Evolutionary conservation across 2,329 filamentous ascomycete genomes (phyloP), one percentile per base, ranked within the genome.

Genomic region (Penicillium sp.): DNA sequence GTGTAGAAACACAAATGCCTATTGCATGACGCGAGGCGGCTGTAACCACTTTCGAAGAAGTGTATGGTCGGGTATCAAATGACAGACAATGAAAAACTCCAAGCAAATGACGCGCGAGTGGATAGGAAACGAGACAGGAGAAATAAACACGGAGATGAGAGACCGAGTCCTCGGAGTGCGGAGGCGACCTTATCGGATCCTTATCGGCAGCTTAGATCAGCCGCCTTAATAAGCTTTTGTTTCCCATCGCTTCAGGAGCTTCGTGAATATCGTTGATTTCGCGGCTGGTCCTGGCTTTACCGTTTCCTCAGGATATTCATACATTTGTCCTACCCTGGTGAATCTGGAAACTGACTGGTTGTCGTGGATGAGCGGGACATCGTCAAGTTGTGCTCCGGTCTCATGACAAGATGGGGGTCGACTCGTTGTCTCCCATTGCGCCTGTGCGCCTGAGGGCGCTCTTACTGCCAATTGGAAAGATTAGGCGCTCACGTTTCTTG

Each of bases 371-470:
- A 23, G 20, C 66, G 63, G 66, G 57, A 63, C 53, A 57, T 58
- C 55, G 57, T 61, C 60, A 60, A 68, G 61, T 60, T 66, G 54
- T 58, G 50, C 61, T 60, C 56, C 54, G 53, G 58, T 54, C 60
- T 62, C 68, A 78, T 77, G 75, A 72, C 78, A 86, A 74, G 68
- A 95, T 95, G 90, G 86, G 82, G 75, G 80, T 88, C 74, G 92
- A 96, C 78, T 85, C 88, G 72, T 82, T 95, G 70, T 87, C 91
- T 70, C 90, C 92, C 72, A 84, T 91, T 76, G 88, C 91, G 72
- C 90, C 90, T 68, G 92, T 90, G 75, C 87, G 88, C 79, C 83
- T 97, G 67, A 88, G 88, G 75, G 89, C 87, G 55, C 81, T 96
- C 61, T 81, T 95, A 52, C 77, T 97, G 54, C 93, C 93, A 47